A percentile compares a stretch with the other conserved stretches of the same genome.
These are phyloP conservation scores for Beta macrorhiza DNA, from an alignment of 179 eudicot genomes.

Conservation along the genomic window DNA sequence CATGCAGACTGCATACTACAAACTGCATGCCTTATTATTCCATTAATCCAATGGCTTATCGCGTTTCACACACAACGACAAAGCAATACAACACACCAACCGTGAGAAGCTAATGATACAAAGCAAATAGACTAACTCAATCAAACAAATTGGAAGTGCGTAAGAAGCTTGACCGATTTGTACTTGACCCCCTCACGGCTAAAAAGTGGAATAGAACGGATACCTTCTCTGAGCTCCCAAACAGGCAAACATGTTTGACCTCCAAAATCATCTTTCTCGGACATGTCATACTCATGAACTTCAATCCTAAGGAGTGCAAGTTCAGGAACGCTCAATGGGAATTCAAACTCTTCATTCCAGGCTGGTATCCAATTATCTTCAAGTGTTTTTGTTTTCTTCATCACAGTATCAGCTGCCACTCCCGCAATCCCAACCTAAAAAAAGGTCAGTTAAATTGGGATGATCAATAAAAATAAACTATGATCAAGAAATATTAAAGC, in stretches of 20 bases:
- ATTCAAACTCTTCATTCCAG: conserved; percentile 80
- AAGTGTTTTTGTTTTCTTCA: conserved; percentile 69
- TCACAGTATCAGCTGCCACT: conserved; percentile 57
- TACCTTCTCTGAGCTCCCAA: conserved; percentile 70
- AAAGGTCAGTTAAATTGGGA: neutral
- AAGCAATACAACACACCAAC: conserved; percentile 15
- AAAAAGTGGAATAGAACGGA: conserved; percentile 69
- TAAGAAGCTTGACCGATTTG: conserved; percentile 71
- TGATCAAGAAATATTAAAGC: neutral
- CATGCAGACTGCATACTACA: neutral
- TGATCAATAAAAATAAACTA: neutral
- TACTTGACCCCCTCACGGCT: conserved; percentile 63
- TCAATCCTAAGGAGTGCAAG: conserved; percentile 79
- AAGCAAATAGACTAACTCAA: neutral
- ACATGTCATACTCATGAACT: conserved; percentile 92
- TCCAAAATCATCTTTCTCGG: conserved; percentile 88
- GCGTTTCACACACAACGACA: conserved; percentile 13
- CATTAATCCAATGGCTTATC: neutral
- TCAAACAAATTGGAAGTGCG: conserved; percentile 63
- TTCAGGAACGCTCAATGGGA: conserved; percentile 80
- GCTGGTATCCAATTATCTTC: conserved; percentile 86
- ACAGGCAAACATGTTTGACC: conserved; percentile 85
- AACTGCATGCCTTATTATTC: neutral
- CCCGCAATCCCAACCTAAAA: conserved; percentile 83
- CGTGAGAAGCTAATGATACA: neutral